These are phyloP conservation scores for Trichophyton mentagrophytes DNA, from an alignment of 2,329 filamentous ascomycete species.

Conservation along the genomic window DNA sequence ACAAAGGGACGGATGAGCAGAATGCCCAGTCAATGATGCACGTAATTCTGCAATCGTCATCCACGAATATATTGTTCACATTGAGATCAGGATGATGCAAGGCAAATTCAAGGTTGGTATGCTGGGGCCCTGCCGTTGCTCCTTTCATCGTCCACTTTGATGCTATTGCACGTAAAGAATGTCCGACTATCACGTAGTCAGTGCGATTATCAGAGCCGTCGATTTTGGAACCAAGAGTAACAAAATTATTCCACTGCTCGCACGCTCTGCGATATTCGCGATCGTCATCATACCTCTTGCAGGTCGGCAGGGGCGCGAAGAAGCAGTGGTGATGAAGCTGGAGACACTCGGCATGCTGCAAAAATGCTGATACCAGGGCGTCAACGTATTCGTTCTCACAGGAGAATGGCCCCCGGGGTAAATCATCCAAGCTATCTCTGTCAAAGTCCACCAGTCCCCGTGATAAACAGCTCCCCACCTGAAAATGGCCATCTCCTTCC, in stretches of 20 bases:
- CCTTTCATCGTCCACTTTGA: conserved; percentile 7
- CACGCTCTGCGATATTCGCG: conserved; percentile 13
- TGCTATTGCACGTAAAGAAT: conserved; percentile 14
- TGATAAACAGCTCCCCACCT: conserved; percentile 15
- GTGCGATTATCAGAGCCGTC: conserved; percentile 17
- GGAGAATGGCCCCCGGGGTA: conserved; percentile 16
- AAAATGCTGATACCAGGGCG: conserved; percentile 14
- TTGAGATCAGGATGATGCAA: conserved; percentile 26
- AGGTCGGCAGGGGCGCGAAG: conserved; percentile 9
- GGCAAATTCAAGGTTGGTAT: conserved; percentile 11
- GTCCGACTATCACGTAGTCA: conserved; percentile 17
- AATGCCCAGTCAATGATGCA: conserved; percentile 22
- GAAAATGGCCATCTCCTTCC: conserved; percentile 11
- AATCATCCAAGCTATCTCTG: conserved; percentile 11
- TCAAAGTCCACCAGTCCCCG: conserved; percentile 15
- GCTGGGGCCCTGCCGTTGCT: background rate
- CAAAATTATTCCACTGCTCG: conserved; percentile 18
- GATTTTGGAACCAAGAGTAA: conserved; percentile 16
- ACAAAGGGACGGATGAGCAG: conserved; percentile 15
- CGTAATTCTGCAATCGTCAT: conserved; percentile 22
- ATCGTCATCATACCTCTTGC: conserved; percentile 6
- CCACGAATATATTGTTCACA: conserved; percentile 27
- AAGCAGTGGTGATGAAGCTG: conserved; percentile 12
- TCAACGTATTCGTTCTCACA: conserved; percentile 15
- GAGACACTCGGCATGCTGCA: conserved; percentile 3